These are phyloP conservation scores for Metschnikowia sp. DNA, from an alignment of 805 yeast species.

Conservation along the genomic window DNA sequence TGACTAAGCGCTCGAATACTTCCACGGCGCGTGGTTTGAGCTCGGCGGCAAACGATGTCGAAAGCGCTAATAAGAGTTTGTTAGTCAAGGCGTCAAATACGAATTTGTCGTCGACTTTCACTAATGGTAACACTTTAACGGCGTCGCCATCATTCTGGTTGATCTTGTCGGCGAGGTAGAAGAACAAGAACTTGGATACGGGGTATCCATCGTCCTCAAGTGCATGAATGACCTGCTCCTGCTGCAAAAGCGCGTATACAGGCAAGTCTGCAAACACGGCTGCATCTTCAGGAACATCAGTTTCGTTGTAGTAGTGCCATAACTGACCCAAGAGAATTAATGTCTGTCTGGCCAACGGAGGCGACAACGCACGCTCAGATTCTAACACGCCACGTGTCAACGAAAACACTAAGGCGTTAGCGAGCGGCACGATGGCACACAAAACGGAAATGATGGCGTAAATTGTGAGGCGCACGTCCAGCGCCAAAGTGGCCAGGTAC, in stretches of 20 bases:
- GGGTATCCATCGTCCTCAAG: conserved; percentile 27
- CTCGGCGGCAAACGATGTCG: conserved; percentile 10
- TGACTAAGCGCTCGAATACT: conserved; percentile 23
- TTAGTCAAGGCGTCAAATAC: conserved; percentile 17
- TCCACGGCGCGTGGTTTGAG: conserved; percentile 17
- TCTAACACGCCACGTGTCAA: conserved; percentile 34
- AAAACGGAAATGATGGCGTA: conserved; percentile 80
- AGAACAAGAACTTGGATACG: conserved; percentile 29
- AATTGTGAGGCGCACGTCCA: conserved; percentile 76
- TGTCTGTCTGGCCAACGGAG: conserved; percentile 27
- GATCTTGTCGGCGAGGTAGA: conserved; percentile 26
- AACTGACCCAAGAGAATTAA: conserved; percentile 40
- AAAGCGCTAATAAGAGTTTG: conserved; percentile 10
- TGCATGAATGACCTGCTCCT: conserved; percentile 7
- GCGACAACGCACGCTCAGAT: conserved; percentile 22
- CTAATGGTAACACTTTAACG: conserved; percentile 21
- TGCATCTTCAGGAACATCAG: conserved; percentile 10
- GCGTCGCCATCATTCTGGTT: conserved; percentile 18
- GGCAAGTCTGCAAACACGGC: conserved; percentile 20
- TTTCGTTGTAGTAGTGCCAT: conserved; percentile 28
- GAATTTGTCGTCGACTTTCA: conserved; percentile 12
- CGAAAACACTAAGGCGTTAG: conserved; percentile 26
- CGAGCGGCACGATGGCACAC: conserved; percentile 65
- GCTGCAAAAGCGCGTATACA: conserved; percentile 3
- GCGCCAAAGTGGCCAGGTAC: conserved; percentile 18